Conservation (phyloP, 306 rosid species). For the Pterocarpus macrocarpus region DNA sequence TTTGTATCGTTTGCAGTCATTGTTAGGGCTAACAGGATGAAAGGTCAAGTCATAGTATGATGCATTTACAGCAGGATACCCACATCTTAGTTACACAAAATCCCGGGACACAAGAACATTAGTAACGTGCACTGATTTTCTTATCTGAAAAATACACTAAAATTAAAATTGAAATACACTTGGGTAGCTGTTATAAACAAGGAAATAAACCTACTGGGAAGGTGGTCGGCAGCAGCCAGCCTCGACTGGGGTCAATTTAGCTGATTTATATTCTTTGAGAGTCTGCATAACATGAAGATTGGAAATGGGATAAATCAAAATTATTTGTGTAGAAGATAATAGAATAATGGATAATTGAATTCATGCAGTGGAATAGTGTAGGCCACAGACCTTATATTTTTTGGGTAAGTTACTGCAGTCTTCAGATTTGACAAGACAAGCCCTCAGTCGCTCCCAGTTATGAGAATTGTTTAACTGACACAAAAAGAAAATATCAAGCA, state of each 20-base stretch:
- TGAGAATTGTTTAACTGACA: slow-evolving; percentile 83
- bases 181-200: slow-evolving; percentile 8
- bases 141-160: slow-evolving; percentile 28
- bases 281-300: slow-evolving; percentile 59
- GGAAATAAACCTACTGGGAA: slow-evolving; percentile 70
- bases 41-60: slow-evolving; percentile 91
- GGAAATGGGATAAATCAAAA: slow-evolving; percentile 12
- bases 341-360: background rate
- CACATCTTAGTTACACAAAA: slow-evolving; percentile 68
- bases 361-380: slow-evolving; percentile 11
- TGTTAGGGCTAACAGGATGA: slow-evolving; percentile 77
- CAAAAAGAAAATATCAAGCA: slow-evolving; percentile 33
- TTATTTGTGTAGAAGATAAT: slow-evolving; percentile 18
- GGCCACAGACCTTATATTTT: slow-evolving; percentile 72
- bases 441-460: slow-evolving; percentile 81
- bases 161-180: slow-evolving; percentile 42
- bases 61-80: slow-evolving; percentile 94
- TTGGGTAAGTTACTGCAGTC: slow-evolving; percentile 80
- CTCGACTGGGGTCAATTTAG: slow-evolving; percentile 83
- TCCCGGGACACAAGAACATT: slow-evolving; percentile 43
- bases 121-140: slow-evolving; percentile 32
- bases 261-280: slow-evolving; percentile 74
- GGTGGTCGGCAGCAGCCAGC: slow-evolving; percentile 98
- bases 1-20: slow-evolving; percentile 89
- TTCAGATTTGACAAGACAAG: slow-evolving; percentile 87